These are phyloP conservation scores for Hymenoscyphus linearis DNA, from an alignment of 2,329 filamentous ascomycete genomes.

Conservation along the genomic window DNA sequence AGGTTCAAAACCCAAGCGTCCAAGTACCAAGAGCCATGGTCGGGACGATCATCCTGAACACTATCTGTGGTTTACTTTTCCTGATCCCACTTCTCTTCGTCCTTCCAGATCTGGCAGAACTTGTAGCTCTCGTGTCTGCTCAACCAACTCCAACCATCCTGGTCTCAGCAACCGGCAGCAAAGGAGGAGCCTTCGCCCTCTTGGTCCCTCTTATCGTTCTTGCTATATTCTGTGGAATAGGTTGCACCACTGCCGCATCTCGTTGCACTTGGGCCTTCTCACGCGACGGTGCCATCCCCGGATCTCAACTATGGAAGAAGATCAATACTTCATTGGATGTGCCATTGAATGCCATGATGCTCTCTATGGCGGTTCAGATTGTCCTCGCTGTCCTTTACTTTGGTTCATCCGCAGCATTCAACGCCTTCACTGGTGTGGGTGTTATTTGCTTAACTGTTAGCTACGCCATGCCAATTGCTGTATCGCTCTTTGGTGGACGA, in stretches of 20 bases:
- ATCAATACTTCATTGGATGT: slow-evolving; percentile 59
- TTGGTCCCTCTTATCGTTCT: slow-evolving; percentile 61
- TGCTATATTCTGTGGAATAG: slow-evolving; percentile 61
- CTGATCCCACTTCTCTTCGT: slow-evolving; percentile 66
- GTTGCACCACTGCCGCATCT: slow-evolving; percentile 64
- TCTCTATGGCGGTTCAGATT: slow-evolving; percentile 61
- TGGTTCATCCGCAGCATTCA: slow-evolving; percentile 64
- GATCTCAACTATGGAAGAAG: slow-evolving; percentile 53
- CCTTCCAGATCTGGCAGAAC: slow-evolving; percentile 53
- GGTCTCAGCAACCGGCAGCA: slow-evolving; percentile 37
- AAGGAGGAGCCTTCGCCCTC: slow-evolving; percentile 57
- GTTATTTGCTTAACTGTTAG: slow-evolving; percentile 65
- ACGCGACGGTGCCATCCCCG: slow-evolving; percentile 64
- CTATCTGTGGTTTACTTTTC: slow-evolving; percentile 60
- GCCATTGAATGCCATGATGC: slow-evolving; percentile 67
- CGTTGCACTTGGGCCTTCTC: slow-evolving; percentile 66
- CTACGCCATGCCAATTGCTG: slow-evolving; percentile 62
- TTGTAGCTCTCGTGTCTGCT: slow-evolving; percentile 47
- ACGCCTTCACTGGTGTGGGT: slow-evolving; percentile 64
- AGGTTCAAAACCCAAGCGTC: slow-evolving; percentile 58
- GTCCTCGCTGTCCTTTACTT: slow-evolving; percentile 64
- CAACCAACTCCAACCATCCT: slow-evolving; percentile 64
- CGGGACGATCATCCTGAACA: slow-evolving; percentile 61
- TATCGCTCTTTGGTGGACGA: slow-evolving; percentile 57
- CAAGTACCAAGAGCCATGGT: slow-evolving; percentile 73